These are phyloP conservation scores for Candida glucosophila DNA, from an alignment of 1,139 yeast species.

Conservation along the genomic window DNA sequence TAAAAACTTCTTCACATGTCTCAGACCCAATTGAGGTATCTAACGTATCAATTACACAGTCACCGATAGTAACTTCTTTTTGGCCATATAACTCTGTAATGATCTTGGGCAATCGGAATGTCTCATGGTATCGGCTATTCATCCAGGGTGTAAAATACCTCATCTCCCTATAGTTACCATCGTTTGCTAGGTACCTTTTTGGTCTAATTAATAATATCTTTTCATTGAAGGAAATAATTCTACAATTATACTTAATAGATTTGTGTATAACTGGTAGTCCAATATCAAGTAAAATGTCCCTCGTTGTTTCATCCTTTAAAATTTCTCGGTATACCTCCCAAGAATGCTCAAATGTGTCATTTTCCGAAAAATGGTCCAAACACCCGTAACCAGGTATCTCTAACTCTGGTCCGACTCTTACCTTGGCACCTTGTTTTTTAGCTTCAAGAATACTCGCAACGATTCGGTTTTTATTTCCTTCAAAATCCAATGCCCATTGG, in stretches of 20 bases:
- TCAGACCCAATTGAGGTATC: conserved; percentile 92
- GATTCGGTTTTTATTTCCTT: conserved; percentile 91
- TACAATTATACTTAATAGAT: conserved; percentile 83
- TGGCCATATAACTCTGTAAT: conserved; percentile 62
- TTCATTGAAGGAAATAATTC: conserved; percentile 74
- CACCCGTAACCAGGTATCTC: conserved; percentile 96
- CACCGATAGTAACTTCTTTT: conserved; percentile 69
- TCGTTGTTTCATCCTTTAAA: conserved; percentile 53
- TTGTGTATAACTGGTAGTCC: conserved; percentile 93
- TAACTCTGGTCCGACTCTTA: conserved; percentile 94
- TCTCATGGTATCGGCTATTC: conserved; percentile 66
- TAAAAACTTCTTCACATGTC: conserved; percentile 94
- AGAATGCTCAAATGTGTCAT: conserved; percentile 79
- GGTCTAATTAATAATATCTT: conserved; percentile 82
- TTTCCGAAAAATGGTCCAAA: conserved; percentile 88
- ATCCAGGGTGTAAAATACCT: conserved; percentile 94
- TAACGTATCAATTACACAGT: conserved; percentile 72
- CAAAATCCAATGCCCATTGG: conserved; percentile 98
- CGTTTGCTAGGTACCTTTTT: conserved; percentile 86
- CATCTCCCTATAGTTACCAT: conserved; percentile 97
- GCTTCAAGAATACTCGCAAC: conserved; percentile 72
- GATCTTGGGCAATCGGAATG: conserved; percentile 58
- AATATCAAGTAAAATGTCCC: conserved; percentile 74
- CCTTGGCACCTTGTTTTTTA: conserved; percentile 62
- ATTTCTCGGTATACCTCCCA: conserved; percentile 92